Conservation (phyloP, 2,329 filamentous ascomycete species). For the Eutypella sp. region DNA sequence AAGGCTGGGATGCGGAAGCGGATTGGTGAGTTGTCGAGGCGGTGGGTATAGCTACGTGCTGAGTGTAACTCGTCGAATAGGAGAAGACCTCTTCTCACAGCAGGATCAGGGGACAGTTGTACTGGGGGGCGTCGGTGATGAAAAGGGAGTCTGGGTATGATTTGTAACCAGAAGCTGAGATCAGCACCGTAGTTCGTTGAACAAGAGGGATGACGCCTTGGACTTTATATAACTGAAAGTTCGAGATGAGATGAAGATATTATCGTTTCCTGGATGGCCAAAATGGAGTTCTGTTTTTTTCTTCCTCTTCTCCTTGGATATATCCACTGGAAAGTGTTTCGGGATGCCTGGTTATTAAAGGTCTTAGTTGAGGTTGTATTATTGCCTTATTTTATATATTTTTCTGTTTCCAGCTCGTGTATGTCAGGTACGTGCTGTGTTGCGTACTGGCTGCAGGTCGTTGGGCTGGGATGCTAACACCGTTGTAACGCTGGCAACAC, state of each 20-base stretch:
- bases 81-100: slow-evolving; percentile 15
- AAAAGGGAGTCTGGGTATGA: slow-evolving; percentile 14
- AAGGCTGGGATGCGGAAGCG: slow-evolving; percentile 13
- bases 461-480: slow-evolving; percentile 18
- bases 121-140: slow-evolving; percentile 7
- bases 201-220: slow-evolving; percentile 22
- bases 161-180: slow-evolving; percentile 28
- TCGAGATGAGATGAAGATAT: not conserved
- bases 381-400: too few species aligned
- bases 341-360: slow-evolving; percentile 24
- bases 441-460: slow-evolving; percentile 21
- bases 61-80: slow-evolving; percentile 23
- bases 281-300: not conserved
- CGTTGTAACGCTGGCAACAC: slow-evolving; percentile 12
- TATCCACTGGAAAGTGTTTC: slow-evolving; percentile 24
- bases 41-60: slow-evolving; percentile 21
- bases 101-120: slow-evolving; percentile 9
- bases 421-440: slow-evolving; percentile 23
- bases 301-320: slow-evolving; percentile 9
- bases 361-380: slow-evolving; percentile 24
- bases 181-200: slow-evolving; percentile 28
- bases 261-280: not conserved
- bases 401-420: slow-evolving; percentile 18
- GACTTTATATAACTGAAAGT: slow-evolving; percentile 24
- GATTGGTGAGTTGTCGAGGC: slow-evolving; percentile 26